Evolutionary conservation across 1,284 basidiomycete genomes (phyloP).

Genomic region (Schizopora paradoxa): DNA sequence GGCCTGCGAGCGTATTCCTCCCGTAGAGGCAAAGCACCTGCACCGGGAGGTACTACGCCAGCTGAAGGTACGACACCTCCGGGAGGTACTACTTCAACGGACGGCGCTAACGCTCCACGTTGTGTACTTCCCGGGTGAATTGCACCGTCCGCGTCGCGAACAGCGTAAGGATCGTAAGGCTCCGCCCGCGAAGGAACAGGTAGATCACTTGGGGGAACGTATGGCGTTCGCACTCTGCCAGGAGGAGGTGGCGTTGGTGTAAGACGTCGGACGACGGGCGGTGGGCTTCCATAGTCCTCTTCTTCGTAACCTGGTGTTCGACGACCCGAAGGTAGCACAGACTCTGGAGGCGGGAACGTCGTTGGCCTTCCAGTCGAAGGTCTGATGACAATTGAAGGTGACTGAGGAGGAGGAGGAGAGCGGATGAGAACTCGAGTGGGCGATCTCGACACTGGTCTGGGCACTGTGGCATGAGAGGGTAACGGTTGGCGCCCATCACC

Average conservation of each 20-base stretch:
- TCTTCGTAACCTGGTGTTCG: no score
- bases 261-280: not conserved
- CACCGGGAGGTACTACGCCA: not conserved
- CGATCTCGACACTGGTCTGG: no score
- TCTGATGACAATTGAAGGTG: constrained; percentile 5
- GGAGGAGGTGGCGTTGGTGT: not conserved
- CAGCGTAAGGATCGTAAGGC: not conserved
- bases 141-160: not conserved
- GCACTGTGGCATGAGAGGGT: no score
- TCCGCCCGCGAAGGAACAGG: not conserved
- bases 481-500: no score
- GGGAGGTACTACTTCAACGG: constrained; percentile 4
- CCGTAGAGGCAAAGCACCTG: not conserved
- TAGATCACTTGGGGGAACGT: no score
- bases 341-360: not conserved
- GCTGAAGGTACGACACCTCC: not conserved
- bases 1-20: not conserved
- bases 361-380: not conserved
- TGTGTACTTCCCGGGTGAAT: not conserved
- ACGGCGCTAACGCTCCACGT: not conserved
- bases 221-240: no score
- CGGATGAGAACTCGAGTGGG: constrained; percentile 2
- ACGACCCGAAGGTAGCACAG: not conserved
- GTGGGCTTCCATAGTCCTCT: no score
- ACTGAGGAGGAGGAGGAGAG: constrained; percentile 3